These are phyloP conservation scores for Acanthamoeba culbertsoni DNA, from an alignment of 208 protist genomes.

Conservation along the genomic window DNA sequence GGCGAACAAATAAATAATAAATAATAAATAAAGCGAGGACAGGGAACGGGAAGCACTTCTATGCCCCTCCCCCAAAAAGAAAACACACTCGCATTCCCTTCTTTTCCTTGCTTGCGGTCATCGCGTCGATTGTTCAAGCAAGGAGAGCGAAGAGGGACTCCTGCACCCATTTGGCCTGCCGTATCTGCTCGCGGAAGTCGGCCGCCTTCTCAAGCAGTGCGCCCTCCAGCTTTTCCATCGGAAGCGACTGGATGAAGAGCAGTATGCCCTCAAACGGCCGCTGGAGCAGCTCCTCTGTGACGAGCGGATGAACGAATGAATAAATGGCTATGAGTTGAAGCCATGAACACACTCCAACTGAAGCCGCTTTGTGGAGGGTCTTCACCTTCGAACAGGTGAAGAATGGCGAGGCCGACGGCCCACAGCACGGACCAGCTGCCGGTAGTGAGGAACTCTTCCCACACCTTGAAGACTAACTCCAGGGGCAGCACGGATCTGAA, in stretches of 20 bases:
- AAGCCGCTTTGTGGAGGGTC: background rate
- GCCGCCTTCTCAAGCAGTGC: background rate
- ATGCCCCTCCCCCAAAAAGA: too few relatives aligned
- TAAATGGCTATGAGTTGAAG: background rate
- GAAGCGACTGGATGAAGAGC: background rate
- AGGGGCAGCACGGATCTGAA: background rate
- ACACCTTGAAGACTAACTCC: background rate
- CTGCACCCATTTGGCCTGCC: slow-evolving; percentile 8
- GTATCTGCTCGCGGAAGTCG: background rate
- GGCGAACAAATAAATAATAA: background rate
- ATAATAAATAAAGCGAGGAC: background rate
- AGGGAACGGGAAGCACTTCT: too few relatives aligned
- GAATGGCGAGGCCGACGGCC: background rate
- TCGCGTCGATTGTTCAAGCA: too few relatives aligned
- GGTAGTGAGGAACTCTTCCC: slow-evolving; percentile 10
- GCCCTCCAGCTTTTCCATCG: background rate
- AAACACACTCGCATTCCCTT: too few relatives aligned
- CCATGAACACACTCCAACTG: background rate
- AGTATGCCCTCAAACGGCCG: background rate
- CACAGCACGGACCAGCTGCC: background rate
- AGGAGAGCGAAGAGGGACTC: slow-evolving; percentile 9
- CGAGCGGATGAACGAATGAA: background rate
- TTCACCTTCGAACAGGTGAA: background rate
- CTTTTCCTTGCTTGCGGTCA: too few relatives aligned
- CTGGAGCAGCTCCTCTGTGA: background rate